A percentile compares a stretch with the other conserved stretches of the same genome.
Conservation (phyloP, 495 filamentous ascomycete species). For the Daldinia vernicosa region DNA sequence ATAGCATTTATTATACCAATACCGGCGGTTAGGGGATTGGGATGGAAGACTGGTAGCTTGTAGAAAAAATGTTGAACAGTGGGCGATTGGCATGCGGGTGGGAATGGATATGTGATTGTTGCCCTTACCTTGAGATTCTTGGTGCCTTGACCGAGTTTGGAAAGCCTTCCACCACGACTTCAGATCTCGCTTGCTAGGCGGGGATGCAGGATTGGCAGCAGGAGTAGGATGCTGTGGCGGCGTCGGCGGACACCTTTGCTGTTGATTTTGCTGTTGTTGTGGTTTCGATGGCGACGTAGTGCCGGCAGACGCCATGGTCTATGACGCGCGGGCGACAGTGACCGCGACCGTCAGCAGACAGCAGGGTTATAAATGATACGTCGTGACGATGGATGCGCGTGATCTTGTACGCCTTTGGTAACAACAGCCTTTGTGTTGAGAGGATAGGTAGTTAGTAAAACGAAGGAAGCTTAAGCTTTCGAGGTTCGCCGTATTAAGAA, state of each 20-base stretch:
- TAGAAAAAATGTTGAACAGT: slow-evolving; percentile 30
- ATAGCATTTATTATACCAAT: slow-evolving; percentile 6
- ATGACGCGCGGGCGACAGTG: slow-evolving; percentile 46
- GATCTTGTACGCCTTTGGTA: slow-evolving; percentile 5
- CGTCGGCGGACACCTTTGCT: slow-evolving; percentile 43
- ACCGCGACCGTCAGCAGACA: slow-evolving; percentile 36
- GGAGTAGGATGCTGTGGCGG: slow-evolving; percentile 31
- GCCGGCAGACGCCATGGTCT: slow-evolving; percentile 46
- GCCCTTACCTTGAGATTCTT: slow-evolving; percentile 77
- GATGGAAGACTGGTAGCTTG: slow-evolving; percentile 10
- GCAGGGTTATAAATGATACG: slow-evolving; percentile 23
- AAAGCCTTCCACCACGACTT: slow-evolving; percentile 94
- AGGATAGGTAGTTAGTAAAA: slow-evolving; percentile 23
- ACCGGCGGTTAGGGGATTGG: slow-evolving; percentile 2
- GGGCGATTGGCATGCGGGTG: slow-evolving; percentile 18
- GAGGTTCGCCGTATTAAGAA: slow-evolving; percentile 14
- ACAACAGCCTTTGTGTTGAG: slow-evolving; percentile 1
- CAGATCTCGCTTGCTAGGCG: slow-evolving; percentile 80
- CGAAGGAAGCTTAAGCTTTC: slow-evolving; percentile 7
- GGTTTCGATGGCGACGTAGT: slow-evolving; percentile 45
- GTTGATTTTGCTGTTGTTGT: slow-evolving; percentile 24
- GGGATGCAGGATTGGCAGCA: slow-evolving; percentile 55
- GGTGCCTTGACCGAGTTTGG: slow-evolving; percentile 75
- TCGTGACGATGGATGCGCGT: slow-evolving; percentile 25
- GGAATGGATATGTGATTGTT: slow-evolving; percentile 8